These are phyloP conservation scores for Artomyces pyxidatus DNA, from an alignment of 768 basidiomycete species.

Conservation along the genomic window DNA sequence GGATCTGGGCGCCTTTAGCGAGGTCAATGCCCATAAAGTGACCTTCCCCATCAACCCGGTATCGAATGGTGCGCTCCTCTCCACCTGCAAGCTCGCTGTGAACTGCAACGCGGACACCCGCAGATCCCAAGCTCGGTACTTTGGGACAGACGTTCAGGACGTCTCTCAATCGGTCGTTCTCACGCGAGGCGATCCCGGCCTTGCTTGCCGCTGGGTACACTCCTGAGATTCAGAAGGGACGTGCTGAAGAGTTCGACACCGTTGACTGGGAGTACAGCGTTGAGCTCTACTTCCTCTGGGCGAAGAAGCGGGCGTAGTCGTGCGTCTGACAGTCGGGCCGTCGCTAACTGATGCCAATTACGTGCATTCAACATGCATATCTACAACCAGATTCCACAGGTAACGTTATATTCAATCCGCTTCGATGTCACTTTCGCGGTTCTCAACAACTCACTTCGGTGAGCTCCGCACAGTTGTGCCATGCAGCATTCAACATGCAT, in stretches of 20 bases:
- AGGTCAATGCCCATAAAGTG: conserved; percentile 7
- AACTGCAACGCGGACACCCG: too few relatives aligned
- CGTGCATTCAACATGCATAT: too few relatives aligned
- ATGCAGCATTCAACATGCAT: too few relatives aligned
- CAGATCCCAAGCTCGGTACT: neutral
- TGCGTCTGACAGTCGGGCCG: neutral
- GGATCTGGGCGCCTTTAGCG: neutral
- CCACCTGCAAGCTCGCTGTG: neutral
- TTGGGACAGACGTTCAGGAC: neutral
- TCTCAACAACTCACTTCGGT: too few relatives aligned
- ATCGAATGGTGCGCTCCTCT: neutral
- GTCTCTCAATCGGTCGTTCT: neutral
- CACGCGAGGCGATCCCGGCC: neutral
- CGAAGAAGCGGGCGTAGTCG: conserved; percentile 2
- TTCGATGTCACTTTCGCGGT: too few relatives aligned
- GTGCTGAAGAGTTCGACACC: neutral
- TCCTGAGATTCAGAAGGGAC: conserved; percentile 1
- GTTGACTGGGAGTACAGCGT: neutral
- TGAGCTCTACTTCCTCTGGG: conserved; percentile 1
- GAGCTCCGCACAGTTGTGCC: too few relatives aligned
- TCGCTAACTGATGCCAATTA: neutral
- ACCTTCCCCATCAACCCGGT: neutral
- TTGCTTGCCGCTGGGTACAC: neutral
- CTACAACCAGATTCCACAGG: too few relatives aligned
- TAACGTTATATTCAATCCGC: too few relatives aligned